Evolutionary conservation across 495 filamentous ascomycete genomes (phyloP).

Genomic region (Trichoderma erinaceum): DNA sequence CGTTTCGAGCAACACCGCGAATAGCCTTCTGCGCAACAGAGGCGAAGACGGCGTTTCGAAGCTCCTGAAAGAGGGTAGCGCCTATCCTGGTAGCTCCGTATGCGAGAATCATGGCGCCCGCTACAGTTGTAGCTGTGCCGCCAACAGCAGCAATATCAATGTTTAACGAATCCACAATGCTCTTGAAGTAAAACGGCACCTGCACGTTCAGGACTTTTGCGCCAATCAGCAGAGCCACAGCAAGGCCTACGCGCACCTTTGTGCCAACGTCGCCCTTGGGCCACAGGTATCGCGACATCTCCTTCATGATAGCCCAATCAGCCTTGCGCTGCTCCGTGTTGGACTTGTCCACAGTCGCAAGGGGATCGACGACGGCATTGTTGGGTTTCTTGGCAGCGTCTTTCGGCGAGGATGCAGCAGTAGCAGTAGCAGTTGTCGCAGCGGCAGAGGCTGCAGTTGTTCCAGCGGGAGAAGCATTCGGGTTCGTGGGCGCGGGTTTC

Average conservation of each 20-base stretch:
- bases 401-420: background rate
- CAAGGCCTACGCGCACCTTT: conserved; percentile 74
- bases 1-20: conserved; percentile 79
- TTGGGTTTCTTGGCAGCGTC: conserved; percentile 17
- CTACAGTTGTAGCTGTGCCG: conserved; percentile 80
- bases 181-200: conserved; percentile 98
- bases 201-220: conserved; percentile 96
- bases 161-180: conserved; percentile 95
- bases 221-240: conserved; percentile 74
- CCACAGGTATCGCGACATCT: conserved; percentile 97
- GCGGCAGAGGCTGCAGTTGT: background rate
- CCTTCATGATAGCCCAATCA: conserved; percentile 97
- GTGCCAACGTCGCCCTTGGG: conserved; percentile 82
- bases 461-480: background rate
- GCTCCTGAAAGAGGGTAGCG: conserved; percentile 79
- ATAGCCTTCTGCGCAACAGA: conserved; percentile 97
- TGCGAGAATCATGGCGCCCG: conserved; percentile 85
- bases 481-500: background rate
- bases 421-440: background rate
- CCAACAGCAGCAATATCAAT: conserved; percentile 77
- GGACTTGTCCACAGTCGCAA: conserved; percentile 42
- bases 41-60: conserved; percentile 93
- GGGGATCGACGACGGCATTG: conserved; percentile 25
- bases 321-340: conserved; percentile 89
- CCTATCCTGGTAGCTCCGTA: conserved; percentile 86